Percentiles rank a stretch among this genome's conserved stretches.
Evolutionary conservation across 129 eudicot species (phyloP).

Genomic region (Sambucus nigra): DNA sequence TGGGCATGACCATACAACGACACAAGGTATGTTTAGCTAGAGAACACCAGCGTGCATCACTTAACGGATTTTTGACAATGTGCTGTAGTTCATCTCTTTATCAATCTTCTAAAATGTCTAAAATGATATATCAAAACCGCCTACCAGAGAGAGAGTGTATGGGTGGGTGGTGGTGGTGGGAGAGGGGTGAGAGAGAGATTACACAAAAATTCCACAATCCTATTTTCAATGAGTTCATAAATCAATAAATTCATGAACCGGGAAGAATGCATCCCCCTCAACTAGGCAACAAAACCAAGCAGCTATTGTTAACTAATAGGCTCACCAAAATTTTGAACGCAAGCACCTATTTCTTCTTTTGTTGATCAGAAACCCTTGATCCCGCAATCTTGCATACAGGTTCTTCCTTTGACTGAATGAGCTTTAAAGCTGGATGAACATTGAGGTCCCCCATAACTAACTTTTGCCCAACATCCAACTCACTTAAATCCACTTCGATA

Average conservation of each 20-base stretch:
- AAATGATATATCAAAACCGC: too few relatives aligned
- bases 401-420: constrained; percentile 38
- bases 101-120: too few relatives aligned
- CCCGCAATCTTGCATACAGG: constrained; percentile 72
- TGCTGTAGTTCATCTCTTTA: too few relatives aligned
- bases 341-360: constrained; percentile 42
- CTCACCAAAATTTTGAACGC: background rate
- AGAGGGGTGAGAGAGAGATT: background rate
- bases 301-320: background rate
- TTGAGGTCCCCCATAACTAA: constrained; percentile 71
- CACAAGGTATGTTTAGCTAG: too few relatives aligned
- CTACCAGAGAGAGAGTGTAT: too few relatives aligned
- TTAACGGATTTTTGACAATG: too few relatives aligned
- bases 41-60: too few relatives aligned
- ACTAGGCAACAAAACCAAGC: too few relatives aligned
- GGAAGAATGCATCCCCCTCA: too few relatives aligned
- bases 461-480: constrained; percentile 77
- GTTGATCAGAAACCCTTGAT: constrained; percentile 60
- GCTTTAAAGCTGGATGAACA: constrained; percentile 88
- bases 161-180: too few relatives aligned
- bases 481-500: constrained; percentile 87
- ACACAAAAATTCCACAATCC: background rate
- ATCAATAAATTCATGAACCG: background rate
- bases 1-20: too few relatives aligned
- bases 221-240: background rate